Evolutionary conservation across 1,284 basidiomycete species (phyloP).

Genomic region (Rhodotorula glutinis): DNA sequence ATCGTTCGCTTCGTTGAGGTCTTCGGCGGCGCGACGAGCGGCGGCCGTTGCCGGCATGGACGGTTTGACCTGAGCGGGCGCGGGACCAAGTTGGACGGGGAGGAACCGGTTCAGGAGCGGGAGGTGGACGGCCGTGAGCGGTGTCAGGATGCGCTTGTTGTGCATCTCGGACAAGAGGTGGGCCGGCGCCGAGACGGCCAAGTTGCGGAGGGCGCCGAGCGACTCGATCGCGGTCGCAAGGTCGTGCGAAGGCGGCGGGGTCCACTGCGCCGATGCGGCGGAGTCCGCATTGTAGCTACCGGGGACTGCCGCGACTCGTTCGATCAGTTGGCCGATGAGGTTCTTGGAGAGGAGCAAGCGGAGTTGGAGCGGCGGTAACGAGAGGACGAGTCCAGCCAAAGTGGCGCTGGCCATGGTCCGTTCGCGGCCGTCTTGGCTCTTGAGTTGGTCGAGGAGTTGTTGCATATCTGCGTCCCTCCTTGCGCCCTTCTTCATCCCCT

Average conservation of each 20-base stretch:
- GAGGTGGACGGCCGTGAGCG: constrained; percentile 51
- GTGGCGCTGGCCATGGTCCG: constrained; percentile 32
- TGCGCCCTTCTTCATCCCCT: constrained; percentile 19
- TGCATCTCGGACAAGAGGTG: constrained; percentile 67
- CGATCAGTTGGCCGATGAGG: constrained; percentile 79
- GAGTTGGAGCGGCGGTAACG: constrained; percentile 55
- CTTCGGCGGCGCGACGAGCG: constrained; percentile 57
- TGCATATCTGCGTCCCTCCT: constrained; percentile 34
- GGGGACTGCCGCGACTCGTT: constrained; percentile 75
- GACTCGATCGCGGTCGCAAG: constrained; percentile 84
- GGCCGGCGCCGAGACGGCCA: constrained; percentile 60
- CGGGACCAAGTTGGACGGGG: constrained; percentile 20
- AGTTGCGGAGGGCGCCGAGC: constrained; percentile 76
- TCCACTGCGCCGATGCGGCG: constrained; percentile 58
- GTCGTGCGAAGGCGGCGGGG: constrained; percentile 32
- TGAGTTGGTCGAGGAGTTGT: constrained; percentile 33
- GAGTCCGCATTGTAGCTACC: too few relatives aligned
- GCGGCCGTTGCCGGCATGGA: constrained; percentile 46
- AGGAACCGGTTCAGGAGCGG: constrained; percentile 38
- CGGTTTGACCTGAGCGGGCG: constrained; percentile 15
- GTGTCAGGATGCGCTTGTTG: constrained; percentile 84
- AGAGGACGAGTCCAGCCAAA: constrained; percentile 25
- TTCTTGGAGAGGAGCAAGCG: constrained; percentile 85
- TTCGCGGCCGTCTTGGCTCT: constrained; percentile 17
- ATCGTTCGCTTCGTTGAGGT: constrained; percentile 55